Evolutionary conservation across 2,329 filamentous ascomycete species (phyloP).

Genomic region (Penicillium thymicola): DNA sequence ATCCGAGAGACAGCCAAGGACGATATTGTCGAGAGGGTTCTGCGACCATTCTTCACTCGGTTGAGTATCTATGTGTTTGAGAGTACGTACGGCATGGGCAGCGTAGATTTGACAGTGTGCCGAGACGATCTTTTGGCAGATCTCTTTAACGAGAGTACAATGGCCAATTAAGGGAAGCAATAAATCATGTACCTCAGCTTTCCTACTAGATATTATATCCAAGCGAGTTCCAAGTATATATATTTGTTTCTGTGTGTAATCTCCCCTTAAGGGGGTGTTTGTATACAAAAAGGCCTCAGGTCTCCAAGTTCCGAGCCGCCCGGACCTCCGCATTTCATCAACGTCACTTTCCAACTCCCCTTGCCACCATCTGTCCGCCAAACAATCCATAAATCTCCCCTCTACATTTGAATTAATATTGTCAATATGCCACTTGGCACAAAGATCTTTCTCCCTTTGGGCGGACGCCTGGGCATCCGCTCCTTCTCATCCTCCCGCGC

Average conservation of each 20-base stretch:
- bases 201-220: background rate
- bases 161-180: constrained; percentile 35
- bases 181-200: constrained; percentile 12
- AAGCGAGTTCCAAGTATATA: constrained; percentile 1
- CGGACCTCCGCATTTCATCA: constrained; percentile 17
- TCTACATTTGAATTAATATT: background rate
- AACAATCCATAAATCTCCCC: constrained; percentile 1
- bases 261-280: background rate
- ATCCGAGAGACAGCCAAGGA: constrained; percentile 54
- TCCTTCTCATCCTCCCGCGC: constrained; percentile 39
- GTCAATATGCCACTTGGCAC: constrained; percentile 16
- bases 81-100: constrained; percentile 80
- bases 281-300: constrained; percentile 1
- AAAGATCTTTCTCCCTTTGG: constrained; percentile 21
- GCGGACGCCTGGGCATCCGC: constrained; percentile 24
- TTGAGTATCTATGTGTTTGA: constrained; percentile 93
- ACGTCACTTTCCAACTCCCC: constrained; percentile 19
- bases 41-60: constrained; percentile 86
- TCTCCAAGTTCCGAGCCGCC: constrained; percentile 16
- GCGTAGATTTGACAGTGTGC: constrained; percentile 64
- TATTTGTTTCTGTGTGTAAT: background rate
- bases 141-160: constrained; percentile 72
- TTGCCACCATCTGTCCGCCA: constrained; percentile 12
- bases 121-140: constrained; percentile 65
- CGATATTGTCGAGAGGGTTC: constrained; percentile 69